Evolutionary conservation across 208 protist species (phyloP), one percentile per base, ranked within the genome.

Genomic region (Lotmaria passim): DNA sequence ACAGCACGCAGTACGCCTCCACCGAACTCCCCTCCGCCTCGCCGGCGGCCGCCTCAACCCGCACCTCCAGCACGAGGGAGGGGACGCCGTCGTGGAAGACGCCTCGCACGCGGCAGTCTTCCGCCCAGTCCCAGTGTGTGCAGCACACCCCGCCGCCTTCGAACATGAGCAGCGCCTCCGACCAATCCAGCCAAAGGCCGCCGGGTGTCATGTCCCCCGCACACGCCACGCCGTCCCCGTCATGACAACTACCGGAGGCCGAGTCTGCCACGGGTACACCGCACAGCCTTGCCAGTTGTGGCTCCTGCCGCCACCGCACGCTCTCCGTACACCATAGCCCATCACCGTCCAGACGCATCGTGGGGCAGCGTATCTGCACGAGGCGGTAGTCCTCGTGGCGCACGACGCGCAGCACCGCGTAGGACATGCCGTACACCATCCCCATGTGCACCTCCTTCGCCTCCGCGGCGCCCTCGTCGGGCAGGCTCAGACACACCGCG

Each of bases 121-220:
- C 46, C 17, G 53, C 28, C 73, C 60, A 78, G 24, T 41, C 26
- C 24, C 48, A 71, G 58, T 59, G 63, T 3, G 39, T 70, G 77
- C 75, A 80, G 75, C 66, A 87, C 31, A 90, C 75, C 15, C 82
- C 73, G 33, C 80, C 81, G n/a, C 82, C 81, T 43, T 88, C 82
- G 64, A 94, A 94, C 21, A 78, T 70, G 11, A 60, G 11, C 31
- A 85, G 46, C 51, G 73, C 83, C 50, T 90, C 84, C 28, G 39
- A 59, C 86, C 81, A 89, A 38, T 80, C 81, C 33, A 94, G 46
- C 80, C 81, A 94, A 47, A 92, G 46, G 11, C 44, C 44, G 41
- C 51, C 79, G 0, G 69, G 38, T 52, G 66, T 59, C 75, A 75
- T 56, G 83, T 69, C 52, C 33, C 58, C 58, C 0, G 51, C 65